Evolutionary conservation across 1,284 basidiomycete genomes (phyloP), one percentile per base, ranked within the genome.

Genomic region (Cerrena zonata): DNA sequence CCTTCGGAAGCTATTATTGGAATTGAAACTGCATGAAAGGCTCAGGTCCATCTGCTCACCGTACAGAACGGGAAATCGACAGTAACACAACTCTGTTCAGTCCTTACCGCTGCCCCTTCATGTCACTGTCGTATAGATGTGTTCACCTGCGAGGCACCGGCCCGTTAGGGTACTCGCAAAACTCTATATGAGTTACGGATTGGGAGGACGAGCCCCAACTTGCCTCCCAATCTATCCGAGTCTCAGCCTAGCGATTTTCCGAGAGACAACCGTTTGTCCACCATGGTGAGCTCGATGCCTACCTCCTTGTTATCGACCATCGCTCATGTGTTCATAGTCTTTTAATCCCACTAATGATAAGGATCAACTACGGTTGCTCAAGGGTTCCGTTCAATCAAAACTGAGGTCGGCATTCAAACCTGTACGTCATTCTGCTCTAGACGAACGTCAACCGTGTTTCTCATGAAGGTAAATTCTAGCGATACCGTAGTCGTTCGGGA

Each of bases 211-310:
- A 49, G 42, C 42, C 50, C 53, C 55, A 54, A 51, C 49, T 46
- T 47, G 49, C 38, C 57, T 58, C 61, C 56, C 53, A 52, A 25
- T 60, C 58, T 54, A 62, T 49, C 64, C 64, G 63, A 66, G 55
- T 52, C 61, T 63, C 57, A 47, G 54, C 61, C 61, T 58, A 48
- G 54, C 43, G 59, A 62, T 62, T 62, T 61, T 61, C 64, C 64
- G 63, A 62, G 52, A 52, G 52, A 52, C 56, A 54, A 55, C 57
- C 51, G 48, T 55, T 52, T 44, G 52, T 30, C 48, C 54, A 51
- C 42, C 47, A 63, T 57, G 58, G 60, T 61, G 51, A 52, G 58
- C 54, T 45, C 36, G 39, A 34, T 26, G 25, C 36, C 4, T 11
- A n/a, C 21, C 21, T 44, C 43, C 23, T 49, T 50, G 49, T 56